Percentiles rank a stretch among this genome's conserved stretches.
phyloP scores from a whole-genome alignment of 2,329 filamentous ascomycete species.

The Pleurostoma richardsiae region DNA sequence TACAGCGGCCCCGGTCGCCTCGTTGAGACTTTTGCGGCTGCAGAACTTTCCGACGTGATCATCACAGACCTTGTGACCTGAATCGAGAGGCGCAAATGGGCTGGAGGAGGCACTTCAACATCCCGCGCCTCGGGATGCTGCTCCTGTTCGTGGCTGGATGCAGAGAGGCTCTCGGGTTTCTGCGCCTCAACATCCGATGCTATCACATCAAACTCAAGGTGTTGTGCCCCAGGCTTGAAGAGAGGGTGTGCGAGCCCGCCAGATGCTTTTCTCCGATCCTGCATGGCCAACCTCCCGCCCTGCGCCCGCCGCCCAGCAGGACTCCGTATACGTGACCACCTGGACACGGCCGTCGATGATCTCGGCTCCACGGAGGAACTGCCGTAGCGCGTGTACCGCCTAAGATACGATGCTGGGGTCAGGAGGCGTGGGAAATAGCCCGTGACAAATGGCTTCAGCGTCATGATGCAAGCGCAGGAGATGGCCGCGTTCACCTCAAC shows the following conservation, averaged over 20 bases:
- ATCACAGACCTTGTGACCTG: neutral
- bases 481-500: constrained; percentile 19
- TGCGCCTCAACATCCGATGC: neutral
- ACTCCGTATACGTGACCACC: neutral
- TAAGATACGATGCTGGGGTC: neutral
- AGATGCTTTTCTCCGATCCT: no score
- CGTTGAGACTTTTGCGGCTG: neutral
- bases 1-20: neutral
- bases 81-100: neutral
- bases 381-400: neutral
- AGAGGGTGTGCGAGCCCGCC: no score
- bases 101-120: neutral
- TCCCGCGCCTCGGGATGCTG: neutral
- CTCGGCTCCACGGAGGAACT: neutral
- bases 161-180: neutral
- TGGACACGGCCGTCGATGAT: neutral
- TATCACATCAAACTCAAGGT: no score
- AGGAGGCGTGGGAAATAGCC: constrained; percentile 15
- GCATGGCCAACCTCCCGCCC: no score
- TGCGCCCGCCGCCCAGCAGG: no score
- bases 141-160: neutral
- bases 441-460: constrained; percentile 14
- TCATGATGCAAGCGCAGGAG: constrained; percentile 19
- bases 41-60: neutral
- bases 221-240: no score